A percentile compares a stretch with the other conserved stretches of the same genome.
Conservation (phyloP, 352 stramenopile genomes). For the Phytophthora tentaculata region DNA sequence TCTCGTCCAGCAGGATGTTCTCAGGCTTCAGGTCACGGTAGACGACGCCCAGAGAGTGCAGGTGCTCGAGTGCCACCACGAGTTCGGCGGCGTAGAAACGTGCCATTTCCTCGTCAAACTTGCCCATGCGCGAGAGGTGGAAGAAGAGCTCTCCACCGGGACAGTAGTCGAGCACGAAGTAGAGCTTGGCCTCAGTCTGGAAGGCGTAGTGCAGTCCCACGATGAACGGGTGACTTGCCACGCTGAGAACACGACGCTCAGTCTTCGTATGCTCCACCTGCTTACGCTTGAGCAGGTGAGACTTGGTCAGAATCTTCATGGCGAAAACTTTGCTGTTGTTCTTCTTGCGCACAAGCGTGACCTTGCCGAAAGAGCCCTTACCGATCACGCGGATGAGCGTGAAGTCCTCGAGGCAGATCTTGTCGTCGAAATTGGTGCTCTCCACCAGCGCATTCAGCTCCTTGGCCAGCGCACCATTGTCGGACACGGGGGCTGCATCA, state of each 20-base stretch:
- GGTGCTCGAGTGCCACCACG: constrained; percentile 95
- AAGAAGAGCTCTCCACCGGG: constrained; percentile 98
- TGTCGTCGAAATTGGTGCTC: constrained; percentile 83
- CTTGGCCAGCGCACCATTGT: constrained; percentile 43
- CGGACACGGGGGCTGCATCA: constrained; percentile 40
- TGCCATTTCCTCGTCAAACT: constrained; percentile 96
- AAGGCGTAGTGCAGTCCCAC: constrained; percentile 98
- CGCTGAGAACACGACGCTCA: constrained; percentile 94
- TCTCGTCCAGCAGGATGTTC: constrained; percentile 94
- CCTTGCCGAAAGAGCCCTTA: constrained; percentile 90
- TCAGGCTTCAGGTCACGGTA: constrained; percentile 98
- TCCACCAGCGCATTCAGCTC: constrained; percentile 79
- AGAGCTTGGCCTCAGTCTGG: constrained; percentile 97
- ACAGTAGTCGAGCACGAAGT: constrained; percentile 99
- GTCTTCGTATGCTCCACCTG: constrained; percentile 98
- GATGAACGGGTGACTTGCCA: constrained; percentile 98
- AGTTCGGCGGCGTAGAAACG: constrained; percentile 97
- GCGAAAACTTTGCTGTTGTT: constrained; percentile 91
- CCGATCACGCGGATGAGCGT: constrained; percentile 90
- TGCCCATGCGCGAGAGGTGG: constrained; percentile 95
- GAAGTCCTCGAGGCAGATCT: constrained; percentile 91
- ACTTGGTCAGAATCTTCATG: constrained; percentile 93
- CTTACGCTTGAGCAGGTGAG: constrained; percentile 93
- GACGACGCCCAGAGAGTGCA: constrained; percentile 95
- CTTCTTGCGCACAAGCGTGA: constrained; percentile 91